Evolutionary conservation across 768 basidiomycete species (phyloP).

Genomic region (Tylopilus balloui): DNA sequence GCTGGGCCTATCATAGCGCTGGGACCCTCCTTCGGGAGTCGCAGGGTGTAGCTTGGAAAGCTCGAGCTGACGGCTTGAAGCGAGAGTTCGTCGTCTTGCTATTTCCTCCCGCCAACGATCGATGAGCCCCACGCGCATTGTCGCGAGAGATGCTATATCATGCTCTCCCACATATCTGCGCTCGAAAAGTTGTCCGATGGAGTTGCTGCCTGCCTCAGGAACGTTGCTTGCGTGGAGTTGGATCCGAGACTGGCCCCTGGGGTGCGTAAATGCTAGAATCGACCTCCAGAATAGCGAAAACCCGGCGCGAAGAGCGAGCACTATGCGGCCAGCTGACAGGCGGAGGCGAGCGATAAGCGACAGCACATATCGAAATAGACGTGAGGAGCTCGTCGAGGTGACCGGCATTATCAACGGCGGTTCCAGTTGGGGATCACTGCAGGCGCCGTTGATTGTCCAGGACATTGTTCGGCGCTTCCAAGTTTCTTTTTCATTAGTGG

Average conservation of each 20-base stretch:
- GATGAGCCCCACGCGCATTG: background rate
- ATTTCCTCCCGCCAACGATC: background rate
- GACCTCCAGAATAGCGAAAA: constrained; percentile 2
- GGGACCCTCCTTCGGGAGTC: constrained; percentile 10
- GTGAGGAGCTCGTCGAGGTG: background rate
- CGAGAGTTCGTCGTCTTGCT: background rate
- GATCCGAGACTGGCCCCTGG: background rate
- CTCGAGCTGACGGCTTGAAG: background rate
- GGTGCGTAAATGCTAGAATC: background rate
- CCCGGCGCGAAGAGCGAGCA: background rate
- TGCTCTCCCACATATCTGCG: background rate
- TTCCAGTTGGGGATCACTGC: too few relatives aligned
- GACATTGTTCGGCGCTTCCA: too few relatives aligned
- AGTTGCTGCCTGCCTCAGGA: background rate
- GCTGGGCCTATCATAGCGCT: constrained; percentile 3
- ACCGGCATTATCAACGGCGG: background rate
- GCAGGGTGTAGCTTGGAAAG: background rate
- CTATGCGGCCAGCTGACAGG: background rate
- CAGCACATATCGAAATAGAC: constrained; percentile 1
- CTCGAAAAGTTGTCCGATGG: background rate
- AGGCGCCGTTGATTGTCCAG: too few relatives aligned
- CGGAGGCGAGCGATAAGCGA: background rate
- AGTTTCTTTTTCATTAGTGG: too few relatives aligned
- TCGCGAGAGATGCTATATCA: constrained; percentile 1
- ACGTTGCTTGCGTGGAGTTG: background rate